Base-by-base conservation (phyloP, 2,329 filamentous ascomycete genomes). In the Arthroderma sp. region DNA sequence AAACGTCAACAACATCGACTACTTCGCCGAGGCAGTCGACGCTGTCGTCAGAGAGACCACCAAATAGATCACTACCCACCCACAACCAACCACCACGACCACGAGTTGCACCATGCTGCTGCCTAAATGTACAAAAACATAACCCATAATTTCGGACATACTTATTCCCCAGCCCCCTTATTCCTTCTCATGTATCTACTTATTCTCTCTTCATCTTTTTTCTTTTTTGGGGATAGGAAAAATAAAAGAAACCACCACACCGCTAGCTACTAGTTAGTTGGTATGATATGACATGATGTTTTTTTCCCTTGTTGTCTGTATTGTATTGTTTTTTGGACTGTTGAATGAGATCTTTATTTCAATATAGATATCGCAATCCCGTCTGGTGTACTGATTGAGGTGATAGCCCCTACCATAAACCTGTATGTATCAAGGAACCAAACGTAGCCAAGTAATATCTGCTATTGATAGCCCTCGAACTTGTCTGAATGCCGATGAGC, bases 1-100 rank as follows among this genome's bases (percentile, higher is more conserved):
- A 63, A 97, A 97, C 73, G 87, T 88, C 25, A 76, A 85, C 67
- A 98, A 97, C 70, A 79, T 97, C 59, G 89, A 95, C 57, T 95
- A 96, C 75, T 87, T 97, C 67, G 93, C 91, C 52, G 84, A 87
- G 72, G 89, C 91, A 0, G 82, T 97, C 11, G 86, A 96, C 70
- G 86, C 86, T 72, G 87, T 91, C 33, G 88, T 97, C 7, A 66
- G 72, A 31, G 70, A 72, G 63, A 71, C 67, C 17, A 44, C 41
- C 21, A 44, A 44, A 25, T 44, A 44, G 41, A 44, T 25, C 41
- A 4, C 41, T 11, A 28, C 13, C 3, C 11, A 11, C 11, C 13
- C 19, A 23, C 35, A 44, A 37, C 25, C n/a, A 4, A 19, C 33
- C 13, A 37, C 25, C 25, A 21, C 28, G 2, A 9, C 3, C 25